Conservation (phyloP, 2,329 filamentous ascomycete genomes). For the Botryotinia calthae region DNA sequence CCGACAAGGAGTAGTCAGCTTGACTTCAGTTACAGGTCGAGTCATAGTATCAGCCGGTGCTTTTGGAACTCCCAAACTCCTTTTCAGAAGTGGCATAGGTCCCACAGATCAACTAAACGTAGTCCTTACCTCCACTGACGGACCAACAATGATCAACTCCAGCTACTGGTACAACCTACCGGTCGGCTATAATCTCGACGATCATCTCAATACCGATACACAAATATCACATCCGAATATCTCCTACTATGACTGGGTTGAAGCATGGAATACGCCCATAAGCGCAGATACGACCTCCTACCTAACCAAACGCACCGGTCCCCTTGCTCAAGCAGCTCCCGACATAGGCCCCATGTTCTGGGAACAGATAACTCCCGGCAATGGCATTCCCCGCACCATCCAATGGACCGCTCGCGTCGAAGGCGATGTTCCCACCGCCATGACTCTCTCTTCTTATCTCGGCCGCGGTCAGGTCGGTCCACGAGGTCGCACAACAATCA, state of each 20-base stretch:
- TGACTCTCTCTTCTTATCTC: conserved; percentile 57
- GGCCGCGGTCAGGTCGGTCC: conserved; percentile 59
- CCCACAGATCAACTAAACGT: conserved; percentile 45
- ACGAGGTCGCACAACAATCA: conserved; percentile 60
- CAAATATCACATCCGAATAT: conserved; percentile 52
- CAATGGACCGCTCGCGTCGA: conserved; percentile 67
- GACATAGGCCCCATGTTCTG: conserved; percentile 63
- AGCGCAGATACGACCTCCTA: conserved; percentile 45
- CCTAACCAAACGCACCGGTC: conserved; percentile 53
- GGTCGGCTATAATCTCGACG: conserved; percentile 58
- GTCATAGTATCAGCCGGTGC: conserved; percentile 67
- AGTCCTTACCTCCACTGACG: conserved; percentile 50
- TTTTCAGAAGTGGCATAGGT: conserved; percentile 66
- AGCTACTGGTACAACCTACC: conserved; percentile 56
- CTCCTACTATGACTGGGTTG: conserved; percentile 64
- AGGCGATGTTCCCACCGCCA: conserved; percentile 37
- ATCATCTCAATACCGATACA: conserved; percentile 57
- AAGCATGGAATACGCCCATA: conserved; percentile 52
- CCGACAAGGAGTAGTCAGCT: conserved; percentile 56
- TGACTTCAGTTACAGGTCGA: conserved; percentile 58
- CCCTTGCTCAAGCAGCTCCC: conserved; percentile 62
- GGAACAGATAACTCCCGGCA: conserved; percentile 55
- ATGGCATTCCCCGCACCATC: conserved; percentile 61
- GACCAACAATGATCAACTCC: conserved; percentile 49
- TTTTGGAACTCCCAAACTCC: conserved; percentile 59